Evolutionary conservation across 2,329 filamentous ascomycete species (phyloP).

Genomic region (Xylaria sp.): DNA sequence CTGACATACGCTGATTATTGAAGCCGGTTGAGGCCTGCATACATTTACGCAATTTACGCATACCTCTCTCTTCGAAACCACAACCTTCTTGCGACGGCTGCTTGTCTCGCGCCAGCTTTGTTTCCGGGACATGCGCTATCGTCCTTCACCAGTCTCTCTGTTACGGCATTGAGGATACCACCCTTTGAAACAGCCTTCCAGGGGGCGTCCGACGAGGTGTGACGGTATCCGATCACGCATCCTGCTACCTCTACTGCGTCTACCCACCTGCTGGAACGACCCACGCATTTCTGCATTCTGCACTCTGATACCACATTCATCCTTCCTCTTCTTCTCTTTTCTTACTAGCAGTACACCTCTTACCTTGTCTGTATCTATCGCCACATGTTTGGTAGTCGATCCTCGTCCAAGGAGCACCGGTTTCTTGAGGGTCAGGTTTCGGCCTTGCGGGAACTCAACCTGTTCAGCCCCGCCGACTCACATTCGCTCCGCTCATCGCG

Average conservation of each 20-base stretch:
- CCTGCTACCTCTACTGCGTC: constrained; percentile 27
- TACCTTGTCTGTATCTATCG: constrained; percentile 35
- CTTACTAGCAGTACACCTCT: constrained; percentile 27
- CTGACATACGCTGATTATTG: constrained; percentile 13
- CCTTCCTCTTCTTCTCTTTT: constrained; percentile 8
- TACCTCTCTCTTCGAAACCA: constrained; percentile 19
- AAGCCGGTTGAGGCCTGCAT: background rate
- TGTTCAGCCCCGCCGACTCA: constrained; percentile 56
- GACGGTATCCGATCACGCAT: constrained; percentile 34
- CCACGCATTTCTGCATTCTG: constrained; percentile 29
- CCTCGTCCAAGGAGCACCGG: constrained; percentile 56
- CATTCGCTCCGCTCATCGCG: constrained; percentile 48
- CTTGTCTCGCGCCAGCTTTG: constrained; percentile 33
- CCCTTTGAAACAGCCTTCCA: constrained; percentile 41
- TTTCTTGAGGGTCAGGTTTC: constrained; percentile 52
- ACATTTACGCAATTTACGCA: constrained; percentile 3
- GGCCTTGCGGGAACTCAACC: constrained; percentile 53
- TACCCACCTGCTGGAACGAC: constrained; percentile 19
- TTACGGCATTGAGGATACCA: constrained; percentile 41
- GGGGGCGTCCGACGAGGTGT: constrained; percentile 36
- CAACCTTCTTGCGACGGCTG: constrained; percentile 11
- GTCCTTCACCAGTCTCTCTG: constrained; percentile 21
- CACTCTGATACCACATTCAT: constrained; percentile 32
- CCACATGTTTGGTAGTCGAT: constrained; percentile 62
- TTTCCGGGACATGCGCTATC: constrained; percentile 32